Percentiles rank a stretch among this genome's conserved stretches.
Conservation (phyloP, 306 rosid genomes). For the Rosa multiflora region DNA sequence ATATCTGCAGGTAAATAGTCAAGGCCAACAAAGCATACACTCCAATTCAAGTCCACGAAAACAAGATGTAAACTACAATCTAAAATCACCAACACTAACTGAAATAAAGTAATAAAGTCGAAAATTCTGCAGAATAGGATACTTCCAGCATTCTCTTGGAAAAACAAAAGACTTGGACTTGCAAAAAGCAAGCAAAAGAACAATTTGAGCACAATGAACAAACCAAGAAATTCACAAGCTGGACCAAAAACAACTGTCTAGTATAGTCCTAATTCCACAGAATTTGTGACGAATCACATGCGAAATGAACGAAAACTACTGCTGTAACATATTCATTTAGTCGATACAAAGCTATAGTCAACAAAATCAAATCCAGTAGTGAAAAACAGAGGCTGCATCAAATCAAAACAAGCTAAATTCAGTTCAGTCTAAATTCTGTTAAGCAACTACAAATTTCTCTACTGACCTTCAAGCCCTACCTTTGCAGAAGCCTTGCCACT, state of each 20-base stretch:
- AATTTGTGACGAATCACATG: neutral
- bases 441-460: no score
- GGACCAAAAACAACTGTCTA: neutral
- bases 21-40: no score
- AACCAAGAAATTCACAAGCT: neutral
- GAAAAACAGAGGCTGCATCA: no score
- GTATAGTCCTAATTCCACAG: neutral
- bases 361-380: no score
- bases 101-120: neutral
- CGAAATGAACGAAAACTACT: neutral
- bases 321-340: neutral
- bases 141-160: conserved; percentile 99
- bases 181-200: conserved; percentile 37
- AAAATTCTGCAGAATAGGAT: conserved; percentile 52
- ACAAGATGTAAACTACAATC: no score
- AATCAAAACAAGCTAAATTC: no score
- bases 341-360: neutral
- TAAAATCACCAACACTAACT: no score
- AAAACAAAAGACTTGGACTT: conserved; percentile 96
- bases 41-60: no score
- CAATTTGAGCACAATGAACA: neutral
- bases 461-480: no score
- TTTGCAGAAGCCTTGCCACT: no score
- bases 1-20: no score
- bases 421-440: no score